Conservation (phyloP, 139 green algal genomes). For the Chlorella sp. region DNA sequence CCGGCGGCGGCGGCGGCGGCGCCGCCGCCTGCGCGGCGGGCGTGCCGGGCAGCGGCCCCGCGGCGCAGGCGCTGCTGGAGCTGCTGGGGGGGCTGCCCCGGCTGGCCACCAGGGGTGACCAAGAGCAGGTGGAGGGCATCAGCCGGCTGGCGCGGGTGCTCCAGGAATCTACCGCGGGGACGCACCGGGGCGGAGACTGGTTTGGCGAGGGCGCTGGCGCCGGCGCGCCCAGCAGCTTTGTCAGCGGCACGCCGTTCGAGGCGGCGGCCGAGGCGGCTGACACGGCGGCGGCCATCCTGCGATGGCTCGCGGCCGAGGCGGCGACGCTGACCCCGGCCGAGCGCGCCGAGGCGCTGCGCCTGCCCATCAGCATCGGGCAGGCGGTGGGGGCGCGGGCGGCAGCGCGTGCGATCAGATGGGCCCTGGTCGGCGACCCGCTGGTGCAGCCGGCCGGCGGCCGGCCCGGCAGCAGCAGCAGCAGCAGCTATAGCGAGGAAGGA, state of each 20-base stretch:
- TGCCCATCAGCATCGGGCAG: conserved; percentile 32
- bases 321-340: conserved; percentile 21
- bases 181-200: conserved; percentile 1
- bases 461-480: background rate
- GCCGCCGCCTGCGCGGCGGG: background rate
- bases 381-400: conserved; percentile 11
- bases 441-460: background rate
- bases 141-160: conserved; percentile 27
- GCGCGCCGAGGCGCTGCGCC: conserved; percentile 25
- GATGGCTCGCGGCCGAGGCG: conserved; percentile 12
- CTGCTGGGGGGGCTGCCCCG: conserved; percentile 38
- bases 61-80: conserved; percentile 33
- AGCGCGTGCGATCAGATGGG: conserved; percentile 30
- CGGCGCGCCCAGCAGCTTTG: background rate
- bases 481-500: conserved; percentile 3
- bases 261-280: background rate
- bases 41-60: conserved; percentile 7
- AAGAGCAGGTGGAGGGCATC: conserved; percentile 51
- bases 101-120: conserved; percentile 37
- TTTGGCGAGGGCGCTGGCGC: background rate
- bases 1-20: background rate
- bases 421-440: conserved; percentile 10
- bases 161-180: conserved; percentile 21
- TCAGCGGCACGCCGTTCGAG: background rate
- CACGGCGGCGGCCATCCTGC: conserved; percentile 1